Percentiles rank a stretch among this genome's conserved stretches.
phyloP scores from a whole-genome alignment of 108 stramenopile genomes.

The Discostella stelligeroides region DNA sequence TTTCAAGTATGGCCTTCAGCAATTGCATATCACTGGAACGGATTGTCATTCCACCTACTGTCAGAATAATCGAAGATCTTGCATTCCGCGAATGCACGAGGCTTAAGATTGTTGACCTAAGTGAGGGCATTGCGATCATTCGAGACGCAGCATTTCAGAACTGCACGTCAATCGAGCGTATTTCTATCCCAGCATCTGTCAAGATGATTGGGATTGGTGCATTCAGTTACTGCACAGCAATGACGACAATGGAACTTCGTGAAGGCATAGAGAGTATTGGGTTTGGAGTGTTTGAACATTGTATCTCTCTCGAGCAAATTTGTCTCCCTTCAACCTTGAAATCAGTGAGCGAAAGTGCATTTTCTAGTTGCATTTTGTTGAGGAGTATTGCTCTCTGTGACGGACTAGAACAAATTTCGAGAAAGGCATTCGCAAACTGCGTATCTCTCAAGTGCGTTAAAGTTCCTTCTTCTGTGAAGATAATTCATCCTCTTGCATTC shows the following conservation, averaged over 20 bases:
- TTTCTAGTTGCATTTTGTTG: not conserved
- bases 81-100: not conserved
- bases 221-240: too few species aligned
- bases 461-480: not conserved
- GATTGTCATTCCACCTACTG: not conserved
- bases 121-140: not conserved
- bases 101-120: not conserved
- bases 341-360: not conserved
- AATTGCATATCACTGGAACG: not conserved
- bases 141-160: not conserved
- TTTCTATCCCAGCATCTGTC: not conserved
- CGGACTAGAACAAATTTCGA: not conserved
- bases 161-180: not conserved
- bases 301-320: too few species aligned
- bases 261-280: too few species aligned
- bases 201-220: too few species aligned
- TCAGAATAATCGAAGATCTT: not conserved
- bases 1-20: not conserved
- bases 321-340: too few species aligned
- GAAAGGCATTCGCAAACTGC: not conserved
- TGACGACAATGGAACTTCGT: too few species aligned
- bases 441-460: not conserved
- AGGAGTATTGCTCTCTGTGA: not conserved
- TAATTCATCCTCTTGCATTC: not conserved
- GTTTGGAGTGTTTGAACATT: too few species aligned